Evolutionary conservation across 345 rosid genomes (phyloP).

Genomic region (Brassica cretica): DNA sequence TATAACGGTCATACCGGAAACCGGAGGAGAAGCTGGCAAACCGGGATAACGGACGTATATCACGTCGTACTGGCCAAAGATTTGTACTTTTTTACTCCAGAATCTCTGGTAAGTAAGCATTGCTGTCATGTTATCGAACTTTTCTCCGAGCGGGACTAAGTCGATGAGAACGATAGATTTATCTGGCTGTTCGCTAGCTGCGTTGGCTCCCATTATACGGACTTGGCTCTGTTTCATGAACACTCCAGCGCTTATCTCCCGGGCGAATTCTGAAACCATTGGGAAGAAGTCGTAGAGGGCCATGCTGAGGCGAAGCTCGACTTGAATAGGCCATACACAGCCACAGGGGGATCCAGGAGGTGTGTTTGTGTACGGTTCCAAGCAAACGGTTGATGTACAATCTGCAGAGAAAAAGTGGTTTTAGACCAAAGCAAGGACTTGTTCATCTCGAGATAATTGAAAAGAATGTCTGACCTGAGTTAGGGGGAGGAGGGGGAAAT

Average conservation of each 20-base stretch:
- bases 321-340: constrained; percentile 95
- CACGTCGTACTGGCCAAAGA: constrained; percentile 78
- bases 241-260: constrained; percentile 76
- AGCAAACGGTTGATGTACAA: constrained; percentile 71
- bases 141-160: constrained; percentile 82
- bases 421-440: background rate
- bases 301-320: constrained; percentile 73
- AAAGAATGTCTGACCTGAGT: constrained; percentile 54
- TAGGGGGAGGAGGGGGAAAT: constrained; percentile 96
- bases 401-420: constrained; percentile 47
- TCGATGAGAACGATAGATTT: constrained; percentile 81
- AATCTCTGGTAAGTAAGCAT: constrained; percentile 79
- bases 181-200: constrained; percentile 79
- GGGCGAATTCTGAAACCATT: constrained; percentile 83
- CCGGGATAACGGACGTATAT: constrained; percentile 87
- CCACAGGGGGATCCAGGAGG: constrained; percentile 95
- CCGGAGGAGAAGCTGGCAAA: constrained; percentile 89
- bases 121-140: constrained; percentile 78
- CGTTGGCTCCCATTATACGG: constrained; percentile 89
- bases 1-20: constrained; percentile 48
- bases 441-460: background rate
- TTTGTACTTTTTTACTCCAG: constrained; percentile 73
- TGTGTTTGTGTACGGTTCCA: constrained; percentile 82
- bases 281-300: constrained; percentile 94
- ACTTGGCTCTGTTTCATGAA: constrained; percentile 98